Conservation (phyloP, 2,329 filamentous ascomycete species). For the Xylariaceae sp. region DNA sequence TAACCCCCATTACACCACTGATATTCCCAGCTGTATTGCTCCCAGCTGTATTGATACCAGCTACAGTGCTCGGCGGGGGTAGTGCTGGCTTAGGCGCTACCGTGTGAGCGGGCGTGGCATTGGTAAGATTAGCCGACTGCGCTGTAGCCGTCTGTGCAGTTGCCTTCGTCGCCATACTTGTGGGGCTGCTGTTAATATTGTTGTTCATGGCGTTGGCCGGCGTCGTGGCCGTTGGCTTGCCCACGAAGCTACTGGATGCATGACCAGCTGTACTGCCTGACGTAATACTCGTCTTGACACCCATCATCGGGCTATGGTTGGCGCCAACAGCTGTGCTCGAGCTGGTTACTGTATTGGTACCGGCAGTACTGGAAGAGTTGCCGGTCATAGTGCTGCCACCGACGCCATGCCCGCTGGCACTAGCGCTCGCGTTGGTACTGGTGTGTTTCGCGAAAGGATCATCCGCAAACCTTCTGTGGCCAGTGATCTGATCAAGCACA, state of each 20-base stretch:
- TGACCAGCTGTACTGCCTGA: neutral
- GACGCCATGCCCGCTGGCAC: neutral
- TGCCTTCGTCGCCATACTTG: neutral
- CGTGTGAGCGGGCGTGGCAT: neutral
- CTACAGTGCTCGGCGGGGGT: no score
- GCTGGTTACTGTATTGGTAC: no score
- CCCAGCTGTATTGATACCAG: no score
- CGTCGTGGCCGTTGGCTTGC: conserved; percentile 1
- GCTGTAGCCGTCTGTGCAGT: no score
- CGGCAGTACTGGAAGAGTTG: neutral
- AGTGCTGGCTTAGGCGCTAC: no score
- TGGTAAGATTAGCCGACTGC: neutral
- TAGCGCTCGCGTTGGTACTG: conserved; percentile 1
- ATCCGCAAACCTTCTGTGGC: conserved; percentile 19
- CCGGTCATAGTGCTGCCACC: neutral
- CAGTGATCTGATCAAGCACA: conserved; percentile 26
- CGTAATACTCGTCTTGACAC: neutral
- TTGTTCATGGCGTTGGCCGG: neutral
- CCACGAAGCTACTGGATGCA: neutral
- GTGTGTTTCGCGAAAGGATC: conserved; percentile 12
- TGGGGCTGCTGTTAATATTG: neutral
- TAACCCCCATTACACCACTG: no score
- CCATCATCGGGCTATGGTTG: no score
- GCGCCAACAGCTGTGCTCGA: no score
- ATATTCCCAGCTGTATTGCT: no score